A percentile compares a stretch with the other conserved stretches of the same genome.
These are phyloP conservation scores for Logfia minima DNA, from an alignment of 129 eudicot genomes.

Conservation along the genomic window DNA sequence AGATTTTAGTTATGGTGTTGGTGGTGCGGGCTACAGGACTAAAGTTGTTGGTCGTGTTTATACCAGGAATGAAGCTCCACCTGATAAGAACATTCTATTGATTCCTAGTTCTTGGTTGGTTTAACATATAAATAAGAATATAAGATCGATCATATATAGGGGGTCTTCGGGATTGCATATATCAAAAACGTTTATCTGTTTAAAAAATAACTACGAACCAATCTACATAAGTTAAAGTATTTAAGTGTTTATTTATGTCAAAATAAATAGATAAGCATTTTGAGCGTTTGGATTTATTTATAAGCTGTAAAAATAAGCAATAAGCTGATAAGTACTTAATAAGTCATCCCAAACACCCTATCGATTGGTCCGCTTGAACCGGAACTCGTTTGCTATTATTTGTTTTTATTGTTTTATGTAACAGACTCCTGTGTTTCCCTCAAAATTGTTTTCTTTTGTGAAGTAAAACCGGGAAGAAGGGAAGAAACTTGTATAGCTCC, in stretches of 20 bases:
- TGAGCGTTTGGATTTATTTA: not conserved
- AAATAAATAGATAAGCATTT: too few relatives aligned
- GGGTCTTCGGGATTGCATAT: too few relatives aligned
- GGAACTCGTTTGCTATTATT: not conserved
- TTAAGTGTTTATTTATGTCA: too few relatives aligned
- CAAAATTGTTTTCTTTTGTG: conserved; percentile 42
- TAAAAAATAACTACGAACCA: too few relatives aligned
- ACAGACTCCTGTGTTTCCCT: conserved; percentile 32
- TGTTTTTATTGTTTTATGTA: not conserved
- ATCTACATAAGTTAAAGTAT: too few relatives aligned
- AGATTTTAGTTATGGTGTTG: conserved; percentile 27
- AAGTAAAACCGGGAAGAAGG: conserved; percentile 32
- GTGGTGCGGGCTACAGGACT: conserved; percentile 50
- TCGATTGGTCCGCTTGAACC: not conserved
- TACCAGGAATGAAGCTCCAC: conserved; percentile 44
- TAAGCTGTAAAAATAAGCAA: not conserved
- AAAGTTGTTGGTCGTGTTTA: conserved; percentile 38
- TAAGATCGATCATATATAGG: too few relatives aligned
- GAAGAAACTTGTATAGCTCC: conserved; percentile 50
- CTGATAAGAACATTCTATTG: conserved; percentile 32
- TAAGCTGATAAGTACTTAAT: not conserved
- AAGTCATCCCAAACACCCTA: not conserved
- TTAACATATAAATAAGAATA: too few relatives aligned
- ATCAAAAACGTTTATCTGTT: too few relatives aligned
- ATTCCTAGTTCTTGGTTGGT: not conserved